Conservation (phyloP, 345 rosid species). For the Brassica rapa region DNA sequence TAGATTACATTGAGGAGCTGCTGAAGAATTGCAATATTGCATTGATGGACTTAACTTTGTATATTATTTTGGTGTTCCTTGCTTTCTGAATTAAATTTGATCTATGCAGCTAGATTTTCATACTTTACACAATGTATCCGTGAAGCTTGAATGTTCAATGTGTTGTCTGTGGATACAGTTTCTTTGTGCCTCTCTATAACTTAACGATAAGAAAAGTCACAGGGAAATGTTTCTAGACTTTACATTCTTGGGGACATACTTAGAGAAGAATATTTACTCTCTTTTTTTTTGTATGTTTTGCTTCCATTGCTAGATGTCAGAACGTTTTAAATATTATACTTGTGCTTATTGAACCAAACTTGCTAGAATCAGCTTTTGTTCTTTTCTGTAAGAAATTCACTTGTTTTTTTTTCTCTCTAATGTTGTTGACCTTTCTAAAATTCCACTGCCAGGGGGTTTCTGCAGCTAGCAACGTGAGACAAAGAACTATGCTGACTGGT, state of each 20-base stretch:
- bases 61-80: neutral
- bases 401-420: neutral
- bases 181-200: neutral
- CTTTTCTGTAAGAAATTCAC: neutral
- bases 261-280: no score
- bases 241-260: no score
- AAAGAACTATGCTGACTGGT: constrained; percentile 54
- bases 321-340: neutral
- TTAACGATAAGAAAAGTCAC: neutral
- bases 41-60: neutral
- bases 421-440: constrained; percentile 21
- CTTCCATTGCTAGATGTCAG: neutral
- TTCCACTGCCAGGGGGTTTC: constrained; percentile 39
- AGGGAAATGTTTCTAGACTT: no score
- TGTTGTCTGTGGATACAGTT: constrained; percentile 1
- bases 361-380: constrained; percentile 6
- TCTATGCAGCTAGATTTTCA: neutral
- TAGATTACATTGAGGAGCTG: constrained; percentile 2
- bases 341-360: neutral
- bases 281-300: neutral
- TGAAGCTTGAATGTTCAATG: constrained; percentile 23
- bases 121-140: constrained; percentile 4
- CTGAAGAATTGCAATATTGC: constrained; percentile 11
- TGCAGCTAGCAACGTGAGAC: constrained; percentile 51
- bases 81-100: constrained; percentile 17